Evolutionary conservation across 1,139 yeast species (phyloP), one percentile per base, ranked within the genome.

Genomic region (Diutina ranongensis): DNA sequence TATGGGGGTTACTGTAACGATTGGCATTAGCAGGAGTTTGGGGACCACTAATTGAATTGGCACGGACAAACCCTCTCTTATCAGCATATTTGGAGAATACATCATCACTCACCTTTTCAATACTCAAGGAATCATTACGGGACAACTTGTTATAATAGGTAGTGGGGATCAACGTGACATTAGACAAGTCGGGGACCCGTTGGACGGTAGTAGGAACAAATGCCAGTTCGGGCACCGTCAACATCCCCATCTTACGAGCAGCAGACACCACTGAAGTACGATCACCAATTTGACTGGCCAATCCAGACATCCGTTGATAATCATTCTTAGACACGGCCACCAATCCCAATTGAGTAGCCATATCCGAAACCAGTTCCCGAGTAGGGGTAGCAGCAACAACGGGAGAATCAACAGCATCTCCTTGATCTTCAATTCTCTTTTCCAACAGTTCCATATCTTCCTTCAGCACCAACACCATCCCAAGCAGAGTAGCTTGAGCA

Each of bases 151-250:
- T 73, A 59, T 80, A 83, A 56, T 81, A 82, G 3, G 78, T 70
- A 8, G 73, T 65, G 13, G 89, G 88, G 35, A 83, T 57, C 7
- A 80, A 78, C 47, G 79, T 80, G 34, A 80, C 80, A 52, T 76
- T 75, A 12, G 65, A 62, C n/a, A 69, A 60, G 49, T 79, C 84
- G 1, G 83, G 78, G 8, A 60, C 61, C 54, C 74, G 70, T 10
- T 76, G 72, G 31, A 73, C 71, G 2, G 80, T 77, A 0, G 85
- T 80, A 2, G 84, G 77, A 49, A 82, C 63, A 53, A 74, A 80
- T 3, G 80, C 66, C 16, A 68, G 57, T 44, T 65, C 67, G 3
- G 88, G 84, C 44, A 81, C 68, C 45, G 77, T 67, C 51, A 83
- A 57, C 47, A 71, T 56, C 3, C 80, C 80, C 49, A 67, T 57